phyloP scores from a whole-genome alignment of 2,329 filamentous ascomycete species.

The Aspergillus quadricinctus region DNA sequence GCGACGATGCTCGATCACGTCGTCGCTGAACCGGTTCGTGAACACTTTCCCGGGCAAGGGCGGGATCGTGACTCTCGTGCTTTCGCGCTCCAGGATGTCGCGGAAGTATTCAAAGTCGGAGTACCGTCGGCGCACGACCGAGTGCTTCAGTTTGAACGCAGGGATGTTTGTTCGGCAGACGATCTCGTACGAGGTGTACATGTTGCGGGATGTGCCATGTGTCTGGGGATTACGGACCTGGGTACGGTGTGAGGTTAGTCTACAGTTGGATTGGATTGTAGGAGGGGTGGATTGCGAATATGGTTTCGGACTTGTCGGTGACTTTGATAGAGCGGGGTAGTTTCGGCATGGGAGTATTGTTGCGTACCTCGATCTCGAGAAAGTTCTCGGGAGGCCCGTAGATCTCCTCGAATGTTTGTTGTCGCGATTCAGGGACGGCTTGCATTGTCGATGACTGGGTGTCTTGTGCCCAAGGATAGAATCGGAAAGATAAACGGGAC shows the following conservation, averaged over 20 bases:
- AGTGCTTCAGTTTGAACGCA: constrained; percentile 91
- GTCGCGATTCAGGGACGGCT: constrained; percentile 64
- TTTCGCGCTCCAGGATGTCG: constrained; percentile 94
- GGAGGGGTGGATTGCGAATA: neutral
- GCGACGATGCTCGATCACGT: constrained; percentile 91
- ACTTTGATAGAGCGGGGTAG: neutral
- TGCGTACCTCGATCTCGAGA: constrained; percentile 84
- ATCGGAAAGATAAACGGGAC: neutral
- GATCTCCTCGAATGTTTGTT: constrained; percentile 97
- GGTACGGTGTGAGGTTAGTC: constrained; percentile 11
- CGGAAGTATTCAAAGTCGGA: constrained; percentile 98
- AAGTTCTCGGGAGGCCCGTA: constrained; percentile 99
- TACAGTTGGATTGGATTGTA: neutral
- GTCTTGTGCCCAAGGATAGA: neutral
- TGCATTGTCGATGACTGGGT: constrained; percentile 47
- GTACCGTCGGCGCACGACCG: constrained; percentile 85
- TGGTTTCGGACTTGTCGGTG: neutral
- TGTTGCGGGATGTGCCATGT: constrained; percentile 86
- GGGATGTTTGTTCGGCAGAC: constrained; percentile 97
- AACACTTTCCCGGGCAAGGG: constrained; percentile 96
- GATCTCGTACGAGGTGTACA: constrained; percentile 99
- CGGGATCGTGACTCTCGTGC: constrained; percentile 88
- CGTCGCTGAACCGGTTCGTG: constrained; percentile 95
- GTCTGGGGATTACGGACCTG: constrained; percentile 91
- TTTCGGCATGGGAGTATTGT: constrained; percentile 1